phyloP scores from a whole-genome alignment of 2,329 filamentous ascomycete genomes.

The Rachicladosporium sp. region DNA sequence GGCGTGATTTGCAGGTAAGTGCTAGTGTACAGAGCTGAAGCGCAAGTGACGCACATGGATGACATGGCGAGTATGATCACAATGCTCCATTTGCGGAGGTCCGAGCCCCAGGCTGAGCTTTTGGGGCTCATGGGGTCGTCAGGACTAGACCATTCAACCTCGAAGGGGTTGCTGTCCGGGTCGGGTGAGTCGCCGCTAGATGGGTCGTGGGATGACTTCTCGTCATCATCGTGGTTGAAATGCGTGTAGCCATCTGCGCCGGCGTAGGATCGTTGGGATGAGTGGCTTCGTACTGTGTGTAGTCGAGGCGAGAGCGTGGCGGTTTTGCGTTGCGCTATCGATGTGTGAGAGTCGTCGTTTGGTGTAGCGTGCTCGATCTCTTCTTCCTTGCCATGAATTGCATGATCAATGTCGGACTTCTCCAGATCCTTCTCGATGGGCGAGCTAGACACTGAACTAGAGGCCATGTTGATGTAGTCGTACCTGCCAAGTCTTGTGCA shows the following conservation, averaged over 20 bases:
- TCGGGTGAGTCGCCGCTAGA: not conserved
- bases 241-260: conserved; percentile 19
- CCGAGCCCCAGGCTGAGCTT: conserved; percentile 40
- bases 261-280: conserved; percentile 17
- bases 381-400: too few species aligned
- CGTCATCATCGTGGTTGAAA: conserved; percentile 10
- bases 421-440: too few species aligned
- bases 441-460: too few species aligned
- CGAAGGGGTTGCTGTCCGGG: conserved; percentile 11
- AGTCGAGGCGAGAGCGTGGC: conserved; percentile 2
- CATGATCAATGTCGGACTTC: too few species aligned
- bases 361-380: too few species aligned
- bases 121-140: conserved; percentile 63
- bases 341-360: conserved; percentile 1
- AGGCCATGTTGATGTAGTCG: too few species aligned
- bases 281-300: conserved; percentile 13
- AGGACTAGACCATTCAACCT: conserved; percentile 66
- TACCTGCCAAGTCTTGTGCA: too few species aligned
- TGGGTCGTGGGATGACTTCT: not conserved
- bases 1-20: conserved; percentile 34
- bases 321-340: conserved; percentile 1
- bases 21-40: conserved; percentile 41
- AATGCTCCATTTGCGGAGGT: conserved; percentile 64
- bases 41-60: conserved; percentile 10
- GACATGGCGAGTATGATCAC: conserved; percentile 58